Evolutionary conservation across 345 rosid species (phyloP).

Genomic region (Linum trigynum): DNA sequence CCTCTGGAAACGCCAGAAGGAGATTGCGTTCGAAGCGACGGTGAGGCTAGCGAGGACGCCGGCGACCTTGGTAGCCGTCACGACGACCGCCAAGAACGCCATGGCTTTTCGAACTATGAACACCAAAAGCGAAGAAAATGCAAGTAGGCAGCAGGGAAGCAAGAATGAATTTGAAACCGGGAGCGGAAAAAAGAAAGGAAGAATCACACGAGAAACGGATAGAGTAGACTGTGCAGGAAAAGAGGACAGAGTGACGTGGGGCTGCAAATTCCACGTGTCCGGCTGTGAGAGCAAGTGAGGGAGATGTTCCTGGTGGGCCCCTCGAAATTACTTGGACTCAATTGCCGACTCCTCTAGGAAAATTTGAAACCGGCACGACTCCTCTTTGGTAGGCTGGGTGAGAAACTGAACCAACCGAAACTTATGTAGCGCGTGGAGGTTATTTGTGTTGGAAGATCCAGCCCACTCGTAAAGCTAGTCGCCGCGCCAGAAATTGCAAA

Average conservation of each 20-base stretch:
- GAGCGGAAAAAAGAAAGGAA: not conserved
- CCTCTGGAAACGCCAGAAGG: slow-evolving; percentile 60
- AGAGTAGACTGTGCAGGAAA: too few species aligned
- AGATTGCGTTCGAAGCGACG: slow-evolving; percentile 67
- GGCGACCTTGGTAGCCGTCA: slow-evolving; percentile 55
- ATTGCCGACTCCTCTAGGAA: too few species aligned
- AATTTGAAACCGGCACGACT: too few species aligned
- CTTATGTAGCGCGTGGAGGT: too few species aligned
- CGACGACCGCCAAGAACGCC: slow-evolving; percentile 38
- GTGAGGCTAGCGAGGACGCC: slow-evolving; percentile 54
- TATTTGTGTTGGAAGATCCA: too few species aligned
- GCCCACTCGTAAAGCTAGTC: too few species aligned
- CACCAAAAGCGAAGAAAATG: not conserved
- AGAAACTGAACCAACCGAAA: too few species aligned
- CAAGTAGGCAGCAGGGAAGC: not conserved
- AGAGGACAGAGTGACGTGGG: not conserved
- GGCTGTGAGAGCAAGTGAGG: not conserved
- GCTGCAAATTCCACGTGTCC: not conserved
- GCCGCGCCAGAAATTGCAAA: too few species aligned
- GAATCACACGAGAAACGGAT: not conserved
- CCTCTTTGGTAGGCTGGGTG: too few species aligned
- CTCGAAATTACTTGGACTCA: too few species aligned
- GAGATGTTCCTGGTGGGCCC: too few species aligned
- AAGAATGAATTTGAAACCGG: not conserved
- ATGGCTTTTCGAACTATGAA: slow-evolving; percentile 10